These are phyloP conservation scores for Diaporthe vaccinii DNA, from an alignment of 2,329 filamentous ascomycete genomes.

Conservation along the genomic window DNA sequence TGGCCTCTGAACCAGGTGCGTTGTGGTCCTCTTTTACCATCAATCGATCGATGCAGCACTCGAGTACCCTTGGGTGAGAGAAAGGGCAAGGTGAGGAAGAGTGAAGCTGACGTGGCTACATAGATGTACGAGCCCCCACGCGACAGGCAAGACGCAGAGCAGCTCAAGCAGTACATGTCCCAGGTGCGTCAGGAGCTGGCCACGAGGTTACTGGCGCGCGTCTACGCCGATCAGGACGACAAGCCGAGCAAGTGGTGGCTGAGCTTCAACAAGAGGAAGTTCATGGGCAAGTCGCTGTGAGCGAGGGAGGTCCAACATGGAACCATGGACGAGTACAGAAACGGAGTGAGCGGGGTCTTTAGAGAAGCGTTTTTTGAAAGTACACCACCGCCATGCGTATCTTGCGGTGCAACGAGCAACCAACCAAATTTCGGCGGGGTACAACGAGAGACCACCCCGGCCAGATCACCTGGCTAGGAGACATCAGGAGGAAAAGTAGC, in stretches of 20 bases:
- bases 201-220: slow-evolving; percentile 81
- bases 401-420: slow-evolving; percentile 1
- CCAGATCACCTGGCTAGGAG: neutral
- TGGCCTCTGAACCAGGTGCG: slow-evolving; percentile 91
- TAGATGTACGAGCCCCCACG: slow-evolving; percentile 90
- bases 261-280: slow-evolving; percentile 99
- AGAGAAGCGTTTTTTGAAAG: slow-evolving; percentile 7
- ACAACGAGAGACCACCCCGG: neutral
- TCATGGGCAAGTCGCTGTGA: slow-evolving; percentile 95
- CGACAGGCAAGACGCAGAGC: slow-evolving; percentile 90
- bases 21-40: neutral
- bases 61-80: neutral
- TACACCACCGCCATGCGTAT: neutral
- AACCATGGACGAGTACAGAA: neutral
- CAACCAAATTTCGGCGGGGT: neutral
- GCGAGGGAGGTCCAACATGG: slow-evolving; percentile 54
- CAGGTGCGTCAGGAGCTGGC: slow-evolving; percentile 96
- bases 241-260: slow-evolving; percentile 92
- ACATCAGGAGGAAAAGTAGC: neutral
- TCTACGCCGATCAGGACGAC: slow-evolving; percentile 84
- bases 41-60: neutral
- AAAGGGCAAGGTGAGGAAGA: neutral
- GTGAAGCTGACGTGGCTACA: neutral
- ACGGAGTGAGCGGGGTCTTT: neutral
- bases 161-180: slow-evolving; percentile 87